Percentiles rank a stretch among this genome's conserved stretches.
These are phyloP conservation scores for Lactarius hatsudake DNA, from an alignment of 768 basidiomycete species.

Conservation along the genomic window DNA sequence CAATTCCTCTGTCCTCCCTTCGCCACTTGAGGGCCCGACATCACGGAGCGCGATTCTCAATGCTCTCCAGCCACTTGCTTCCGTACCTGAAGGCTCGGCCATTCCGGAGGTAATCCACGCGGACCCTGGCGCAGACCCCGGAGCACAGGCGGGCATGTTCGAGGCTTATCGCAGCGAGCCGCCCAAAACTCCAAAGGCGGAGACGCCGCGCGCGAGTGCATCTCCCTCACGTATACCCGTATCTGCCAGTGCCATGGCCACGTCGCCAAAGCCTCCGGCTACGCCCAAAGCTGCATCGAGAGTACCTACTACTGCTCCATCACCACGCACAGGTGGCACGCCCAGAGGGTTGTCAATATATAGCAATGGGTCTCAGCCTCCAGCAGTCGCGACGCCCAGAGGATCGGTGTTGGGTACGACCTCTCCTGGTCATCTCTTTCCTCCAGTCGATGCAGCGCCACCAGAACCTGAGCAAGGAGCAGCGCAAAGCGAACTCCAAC, in stretches of 20 bases:
- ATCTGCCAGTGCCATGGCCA: conserved; percentile 5
- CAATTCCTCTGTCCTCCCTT: conserved; percentile 21
- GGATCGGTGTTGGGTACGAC: background rate
- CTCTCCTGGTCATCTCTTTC: conserved; percentile 3
- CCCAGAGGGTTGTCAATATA: conserved; percentile 23
- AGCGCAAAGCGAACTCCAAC: background rate
- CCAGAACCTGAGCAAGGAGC: conserved; percentile 9
- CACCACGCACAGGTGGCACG: conserved; percentile 20
- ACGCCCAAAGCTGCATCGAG: conserved; percentile 18
- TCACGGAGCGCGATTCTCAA: conserved; percentile 28
- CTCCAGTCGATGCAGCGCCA: conserved; percentile 1
- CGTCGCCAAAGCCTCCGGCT: conserved; percentile 7
- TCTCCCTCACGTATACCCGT: conserved; percentile 15
- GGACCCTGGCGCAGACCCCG: background rate
- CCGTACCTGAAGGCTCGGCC: conserved; percentile 25
- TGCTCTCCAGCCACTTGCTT: conserved; percentile 30
- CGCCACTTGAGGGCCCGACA: conserved; percentile 35
- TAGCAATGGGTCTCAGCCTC: conserved; percentile 17
- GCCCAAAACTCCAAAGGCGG: conserved; percentile 25
- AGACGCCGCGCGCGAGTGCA: conserved; percentile 21
- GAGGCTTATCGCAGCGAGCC: conserved; percentile 19
- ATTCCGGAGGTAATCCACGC: conserved; percentile 22
- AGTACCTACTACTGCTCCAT: conserved; percentile 8
- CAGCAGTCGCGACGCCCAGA: conserved; percentile 17
- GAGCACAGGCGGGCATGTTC: conserved; percentile 1